phyloP scores from a whole-genome alignment of 345 rosid genomes.

The Excoecaria cochinchinensis region DNA sequence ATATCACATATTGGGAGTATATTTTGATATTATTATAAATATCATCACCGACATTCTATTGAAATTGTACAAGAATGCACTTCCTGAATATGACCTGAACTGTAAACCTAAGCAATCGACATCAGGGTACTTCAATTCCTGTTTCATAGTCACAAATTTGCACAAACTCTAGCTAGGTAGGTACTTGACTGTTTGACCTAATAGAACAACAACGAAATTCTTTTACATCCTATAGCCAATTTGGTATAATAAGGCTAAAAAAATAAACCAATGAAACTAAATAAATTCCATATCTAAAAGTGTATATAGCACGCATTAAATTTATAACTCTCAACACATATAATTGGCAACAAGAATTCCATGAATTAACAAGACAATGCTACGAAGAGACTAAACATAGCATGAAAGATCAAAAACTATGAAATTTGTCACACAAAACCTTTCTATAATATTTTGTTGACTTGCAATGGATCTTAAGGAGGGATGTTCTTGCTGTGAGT shows the following conservation, averaged over 20 bases:
- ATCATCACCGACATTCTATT: neutral
- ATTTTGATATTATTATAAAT: neutral
- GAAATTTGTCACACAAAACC: conserved; percentile 25
- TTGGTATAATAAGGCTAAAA: neutral
- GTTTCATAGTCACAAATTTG: neutral
- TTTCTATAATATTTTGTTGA: conserved; percentile 23
- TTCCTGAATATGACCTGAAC: neutral
- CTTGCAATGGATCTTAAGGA: conserved; percentile 34
- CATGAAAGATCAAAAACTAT: neutral
- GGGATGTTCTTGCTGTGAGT: conserved; percentile 24
- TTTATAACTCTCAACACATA: neutral
- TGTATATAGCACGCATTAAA: neutral
- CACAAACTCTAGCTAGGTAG: neutral
- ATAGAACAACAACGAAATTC: neutral
- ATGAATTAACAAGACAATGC: neutral
- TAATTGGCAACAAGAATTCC: neutral
- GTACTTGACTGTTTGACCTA: neutral
- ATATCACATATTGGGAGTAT: neutral
- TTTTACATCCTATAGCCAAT: too few relatives aligned
- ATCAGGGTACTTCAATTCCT: neutral
- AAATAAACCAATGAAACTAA: neutral
- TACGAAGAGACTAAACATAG: neutral
- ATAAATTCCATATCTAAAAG: neutral
- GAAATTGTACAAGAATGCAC: neutral
- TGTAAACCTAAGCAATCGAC: neutral